phyloP scores from a whole-genome alignment of 768 basidiomycete genomes.

The Agaricus blazei region DNA sequence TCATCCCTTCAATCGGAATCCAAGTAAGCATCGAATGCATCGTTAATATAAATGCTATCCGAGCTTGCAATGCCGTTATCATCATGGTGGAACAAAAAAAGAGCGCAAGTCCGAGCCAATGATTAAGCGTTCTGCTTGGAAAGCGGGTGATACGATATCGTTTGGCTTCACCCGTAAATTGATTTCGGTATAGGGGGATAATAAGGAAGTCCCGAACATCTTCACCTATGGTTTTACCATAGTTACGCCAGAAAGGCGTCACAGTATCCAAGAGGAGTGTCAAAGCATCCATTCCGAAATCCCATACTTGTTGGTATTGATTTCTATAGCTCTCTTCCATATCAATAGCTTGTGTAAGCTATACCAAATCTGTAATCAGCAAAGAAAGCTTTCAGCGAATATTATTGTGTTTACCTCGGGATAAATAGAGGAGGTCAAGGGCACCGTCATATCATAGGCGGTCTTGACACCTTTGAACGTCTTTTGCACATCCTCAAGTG shows the following conservation, averaged over 20 bases:
- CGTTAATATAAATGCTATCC: conserved; percentile 52
- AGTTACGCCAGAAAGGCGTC: conserved; percentile 76
- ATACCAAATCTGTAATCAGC: conserved; percentile 3
- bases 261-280: conserved; percentile 73
- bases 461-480: conserved; percentile 53
- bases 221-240: conserved; percentile 77
- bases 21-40: conserved; percentile 50
- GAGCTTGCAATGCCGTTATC: conserved; percentile 49
- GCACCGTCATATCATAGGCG: conserved; percentile 59
- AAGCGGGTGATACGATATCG: conserved; percentile 54
- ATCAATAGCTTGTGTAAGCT: conserved; percentile 68
- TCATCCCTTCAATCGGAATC: conserved; percentile 56
- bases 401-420: conserved; percentile 50
- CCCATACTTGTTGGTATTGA: conserved; percentile 79
- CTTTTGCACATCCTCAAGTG: conserved; percentile 48
- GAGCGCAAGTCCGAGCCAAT: conserved; percentile 59
- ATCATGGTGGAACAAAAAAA: conserved; percentile 45
- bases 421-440: conserved; percentile 71
- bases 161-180: conserved; percentile 75
- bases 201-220: conserved; percentile 79
- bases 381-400: not conserved
- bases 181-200: conserved; percentile 77
- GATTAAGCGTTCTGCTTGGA: conserved; percentile 59
- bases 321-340: conserved; percentile 77
- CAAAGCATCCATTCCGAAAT: conserved; percentile 72